Conservation (phyloP, 2,329 filamentous ascomycete species). For the Paracamarosporium sp. region DNA sequence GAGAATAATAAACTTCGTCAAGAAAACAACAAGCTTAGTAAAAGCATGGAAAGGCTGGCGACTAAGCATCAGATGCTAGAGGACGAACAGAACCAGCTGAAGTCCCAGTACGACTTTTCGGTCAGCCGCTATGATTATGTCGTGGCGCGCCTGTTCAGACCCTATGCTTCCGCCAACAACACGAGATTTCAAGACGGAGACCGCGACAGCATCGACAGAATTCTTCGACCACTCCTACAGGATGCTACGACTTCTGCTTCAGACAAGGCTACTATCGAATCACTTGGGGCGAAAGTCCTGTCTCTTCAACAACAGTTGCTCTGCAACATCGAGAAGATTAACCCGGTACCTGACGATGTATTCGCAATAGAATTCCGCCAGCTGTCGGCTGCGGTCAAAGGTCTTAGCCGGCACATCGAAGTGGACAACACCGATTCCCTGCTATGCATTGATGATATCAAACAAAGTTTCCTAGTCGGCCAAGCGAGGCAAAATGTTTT, state of each 20-base stretch:
- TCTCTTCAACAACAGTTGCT: slow-evolving; percentile 24
- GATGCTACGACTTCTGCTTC: slow-evolving; percentile 2
- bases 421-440: not conserved
- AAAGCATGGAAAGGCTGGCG: not conserved
- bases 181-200: not conserved
- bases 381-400: slow-evolving; percentile 19
- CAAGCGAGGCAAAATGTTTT: slow-evolving; percentile 7
- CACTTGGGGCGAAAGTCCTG: not conserved
- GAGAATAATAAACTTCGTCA: not conserved
- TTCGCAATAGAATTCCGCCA: slow-evolving; percentile 19
- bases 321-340: slow-evolving; percentile 18
- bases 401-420: slow-evolving; percentile 15
- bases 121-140: not conserved
- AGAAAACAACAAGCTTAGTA: not conserved
- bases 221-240: not conserved
- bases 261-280: slow-evolving; percentile 2
- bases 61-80: not conserved
- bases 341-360: slow-evolving; percentile 18
- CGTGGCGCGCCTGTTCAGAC: not conserved
- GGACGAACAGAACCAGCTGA: not conserved
- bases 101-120: not conserved
- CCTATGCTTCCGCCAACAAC: slow-evolving; percentile 1
- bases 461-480: not conserved
- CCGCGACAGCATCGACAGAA: not conserved
- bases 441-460: not conserved